Evolutionary conservation across 139 green algal species (phyloP), one percentile per base, ranked within the genome.

Genomic region (Volvox reticuliferus): DNA sequence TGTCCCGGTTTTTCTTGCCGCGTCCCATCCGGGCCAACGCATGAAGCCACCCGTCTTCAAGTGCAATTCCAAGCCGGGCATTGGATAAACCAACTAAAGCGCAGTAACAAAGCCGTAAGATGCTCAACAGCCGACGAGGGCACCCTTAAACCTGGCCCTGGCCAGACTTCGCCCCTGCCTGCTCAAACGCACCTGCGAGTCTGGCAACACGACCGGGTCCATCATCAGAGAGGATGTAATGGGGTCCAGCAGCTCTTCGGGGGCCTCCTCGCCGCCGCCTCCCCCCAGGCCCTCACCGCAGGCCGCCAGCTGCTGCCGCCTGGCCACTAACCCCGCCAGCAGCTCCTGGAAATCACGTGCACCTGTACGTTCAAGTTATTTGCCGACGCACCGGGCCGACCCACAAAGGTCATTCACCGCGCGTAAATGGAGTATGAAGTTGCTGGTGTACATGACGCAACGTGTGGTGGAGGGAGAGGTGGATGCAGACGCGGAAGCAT

Each of bases 201-300:
- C 94, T 0, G 96, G 97, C 87, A 99, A 94, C 18, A 92, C 75
- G 24, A 98, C 96, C 0, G 96, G 96, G 80, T 98, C 96, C n/a
- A 79, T 85, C 96, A 97, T 96, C n/a, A 95, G n/a, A 21, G 84
- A 89, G 80, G 93, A 93, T 2, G 94, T 95, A 87, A 97, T 96
- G 35, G 91, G 92, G 85, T 97, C 95, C 81, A 96, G n/a, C 78
- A 96, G 95, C 37, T 96, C 96, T 78, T 96, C 96, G 18, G 96
- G 97, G 33, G 73, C 36, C 36, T 65, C 88, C 33, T 63, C 77
- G 67, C 32, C 33, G 17, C 30, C 77, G 50, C 75, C n/a, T 19
- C 24, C 85, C 13, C n/a, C 86, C 18, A 55, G 36, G 30, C 37
- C 76, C 5, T 35, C 88, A 3, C 75, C 86, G 19, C 18, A 62